phyloP scores from a whole-genome alignment of 116 monocot genomes.

The Dioscorea cayenensis region DNA sequence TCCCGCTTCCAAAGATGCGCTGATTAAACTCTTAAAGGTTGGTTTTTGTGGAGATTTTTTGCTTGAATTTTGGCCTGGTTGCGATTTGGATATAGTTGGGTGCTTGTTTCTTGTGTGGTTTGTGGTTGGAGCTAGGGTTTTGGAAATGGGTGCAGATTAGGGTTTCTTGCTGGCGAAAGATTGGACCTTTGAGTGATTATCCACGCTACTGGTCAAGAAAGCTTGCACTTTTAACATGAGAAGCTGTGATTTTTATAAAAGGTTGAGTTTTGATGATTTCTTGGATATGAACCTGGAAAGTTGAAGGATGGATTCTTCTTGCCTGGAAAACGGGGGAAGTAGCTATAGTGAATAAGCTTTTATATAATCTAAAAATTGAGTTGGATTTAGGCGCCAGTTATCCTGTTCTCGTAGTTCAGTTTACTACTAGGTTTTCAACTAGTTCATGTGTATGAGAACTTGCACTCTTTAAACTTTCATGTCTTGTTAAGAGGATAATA shows the following conservation, averaged over 20 bases:
- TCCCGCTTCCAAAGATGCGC: constrained; percentile 71
- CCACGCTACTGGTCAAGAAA: background rate
- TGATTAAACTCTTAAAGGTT: constrained; percentile 83
- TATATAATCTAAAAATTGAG: background rate
- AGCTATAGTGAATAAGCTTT: background rate
- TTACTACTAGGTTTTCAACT: too few species aligned
- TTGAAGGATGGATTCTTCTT: background rate
- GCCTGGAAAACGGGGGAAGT: background rate
- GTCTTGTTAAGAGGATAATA: background rate
- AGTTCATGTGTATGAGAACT: too few species aligned
- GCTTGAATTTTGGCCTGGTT: background rate
- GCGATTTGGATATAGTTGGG: background rate
- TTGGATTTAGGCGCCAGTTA: background rate
- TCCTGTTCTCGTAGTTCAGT: too few species aligned
- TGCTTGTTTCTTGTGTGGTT: background rate
- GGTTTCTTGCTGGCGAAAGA: background rate
- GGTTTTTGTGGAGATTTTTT: background rate
- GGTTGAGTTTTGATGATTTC: background rate
- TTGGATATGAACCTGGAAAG: background rate
- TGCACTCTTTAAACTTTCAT: background rate
- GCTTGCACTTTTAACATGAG: too few species aligned
- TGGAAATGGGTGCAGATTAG: background rate
- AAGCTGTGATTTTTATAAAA: background rate
- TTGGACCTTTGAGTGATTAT: background rate
- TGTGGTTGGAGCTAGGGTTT: background rate